These are phyloP conservation scores for Fusarium subtropicale DNA, from an alignment of 2,329 filamentous ascomycete species.

Conservation along the genomic window DNA sequence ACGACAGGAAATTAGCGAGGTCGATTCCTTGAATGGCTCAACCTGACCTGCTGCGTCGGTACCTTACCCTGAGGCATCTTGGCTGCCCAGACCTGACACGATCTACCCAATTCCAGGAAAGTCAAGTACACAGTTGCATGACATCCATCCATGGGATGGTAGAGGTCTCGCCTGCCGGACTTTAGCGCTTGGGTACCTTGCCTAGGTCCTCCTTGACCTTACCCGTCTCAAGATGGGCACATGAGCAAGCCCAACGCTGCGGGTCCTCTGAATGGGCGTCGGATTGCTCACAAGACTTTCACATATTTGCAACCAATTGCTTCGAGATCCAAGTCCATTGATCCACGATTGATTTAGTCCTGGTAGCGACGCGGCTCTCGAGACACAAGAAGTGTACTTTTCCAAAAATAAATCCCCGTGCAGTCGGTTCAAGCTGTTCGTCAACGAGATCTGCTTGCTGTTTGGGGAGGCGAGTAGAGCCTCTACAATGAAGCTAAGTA, in stretches of 20 bases:
- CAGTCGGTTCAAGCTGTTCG: not conserved
- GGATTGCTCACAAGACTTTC: slow-evolving; percentile 40
- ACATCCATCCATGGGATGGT: slow-evolving; percentile 1
- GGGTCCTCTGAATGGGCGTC: slow-evolving; percentile 48
- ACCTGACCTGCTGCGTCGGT: slow-evolving; percentile 4
- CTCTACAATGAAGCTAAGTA: not conserved
- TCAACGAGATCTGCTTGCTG: slow-evolving; percentile 5
- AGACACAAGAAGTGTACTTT: not conserved
- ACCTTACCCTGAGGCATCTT: slow-evolving; percentile 21
- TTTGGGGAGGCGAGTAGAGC: not conserved
- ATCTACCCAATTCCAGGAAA: not conserved
- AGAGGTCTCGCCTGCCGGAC: slow-evolving; percentile 27
- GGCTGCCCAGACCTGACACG: not conserved
- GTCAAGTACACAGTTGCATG: slow-evolving; percentile 3
- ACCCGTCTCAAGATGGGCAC: slow-evolving; percentile 59
- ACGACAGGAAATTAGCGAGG: slow-evolving; percentile 2
- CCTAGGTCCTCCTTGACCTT: slow-evolving; percentile 38
- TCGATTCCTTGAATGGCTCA: slow-evolving; percentile 3
- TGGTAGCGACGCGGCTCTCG: not conserved
- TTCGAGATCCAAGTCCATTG: slow-evolving; percentile 10
- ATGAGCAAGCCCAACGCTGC: slow-evolving; percentile 60
- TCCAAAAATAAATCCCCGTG: not conserved
- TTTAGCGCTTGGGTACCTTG: slow-evolving; percentile 30
- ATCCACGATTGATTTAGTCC: slow-evolving; percentile 1
- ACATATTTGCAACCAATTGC: slow-evolving; percentile 29